A percentile compares a stretch with the other conserved stretches of the same genome.
phyloP scores from a whole-genome alignment of 2,329 filamentous ascomycete genomes.

The Graphilbum ipis-grandicollis region DNA sequence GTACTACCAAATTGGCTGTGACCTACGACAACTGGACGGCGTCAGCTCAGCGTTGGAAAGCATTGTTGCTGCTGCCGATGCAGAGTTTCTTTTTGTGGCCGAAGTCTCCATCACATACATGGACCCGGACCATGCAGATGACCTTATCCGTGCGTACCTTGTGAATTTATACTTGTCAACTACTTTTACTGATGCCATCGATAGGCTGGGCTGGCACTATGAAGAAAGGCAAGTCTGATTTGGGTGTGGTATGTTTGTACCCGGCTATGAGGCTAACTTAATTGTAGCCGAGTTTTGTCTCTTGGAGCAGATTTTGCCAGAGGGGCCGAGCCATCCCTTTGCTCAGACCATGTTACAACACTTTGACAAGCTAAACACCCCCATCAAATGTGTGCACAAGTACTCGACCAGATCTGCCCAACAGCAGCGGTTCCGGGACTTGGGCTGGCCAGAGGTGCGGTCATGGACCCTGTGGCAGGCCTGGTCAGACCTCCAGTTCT shows the following conservation, averaged over 20 bases:
- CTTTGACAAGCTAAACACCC: slow-evolving; percentile 65
- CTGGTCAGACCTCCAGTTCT: slow-evolving; percentile 55
- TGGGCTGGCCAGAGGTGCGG: slow-evolving; percentile 49
- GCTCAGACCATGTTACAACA: slow-evolving; percentile 71
- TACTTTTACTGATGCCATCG: not conserved
- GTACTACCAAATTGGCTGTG: slow-evolving; percentile 69
- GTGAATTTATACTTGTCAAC: too few species aligned
- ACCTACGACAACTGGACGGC: slow-evolving; percentile 49
- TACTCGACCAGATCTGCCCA: slow-evolving; percentile 56
- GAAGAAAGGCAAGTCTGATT: slow-evolving; percentile 36
- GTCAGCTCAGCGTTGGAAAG: slow-evolving; percentile 42
- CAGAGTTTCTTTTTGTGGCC: slow-evolving; percentile 60
- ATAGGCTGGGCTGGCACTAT: slow-evolving; percentile 53
- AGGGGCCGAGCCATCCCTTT: slow-evolving; percentile 65
- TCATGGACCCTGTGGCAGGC: slow-evolving; percentile 64
- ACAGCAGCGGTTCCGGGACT: slow-evolving; percentile 42
- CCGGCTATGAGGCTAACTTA: not conserved
- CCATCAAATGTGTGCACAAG: slow-evolving; percentile 53
- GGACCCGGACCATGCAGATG: slow-evolving; percentile 55
- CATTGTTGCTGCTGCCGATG: slow-evolving; percentile 38
- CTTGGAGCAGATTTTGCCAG: slow-evolving; percentile 71
- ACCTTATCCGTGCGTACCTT: slow-evolving; percentile 34
- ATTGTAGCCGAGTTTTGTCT: slow-evolving; percentile 49
- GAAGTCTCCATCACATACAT: slow-evolving; percentile 90
- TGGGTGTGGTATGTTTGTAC: not conserved